phyloP scores from a whole-genome alignment of 257 asterid genomes.

The Plantago major region DNA sequence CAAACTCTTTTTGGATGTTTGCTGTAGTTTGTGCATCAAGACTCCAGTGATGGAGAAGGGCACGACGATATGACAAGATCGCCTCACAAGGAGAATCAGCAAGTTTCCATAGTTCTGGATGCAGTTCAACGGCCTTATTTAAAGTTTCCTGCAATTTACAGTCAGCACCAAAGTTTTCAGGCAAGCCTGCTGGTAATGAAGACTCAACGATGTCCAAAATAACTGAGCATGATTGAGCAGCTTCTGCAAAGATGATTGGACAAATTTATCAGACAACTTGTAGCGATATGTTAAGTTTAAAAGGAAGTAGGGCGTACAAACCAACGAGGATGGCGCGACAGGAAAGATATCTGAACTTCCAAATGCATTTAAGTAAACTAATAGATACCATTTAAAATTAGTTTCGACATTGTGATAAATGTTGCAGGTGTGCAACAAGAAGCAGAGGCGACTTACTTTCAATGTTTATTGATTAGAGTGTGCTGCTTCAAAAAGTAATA shows the following conservation, averaged over 20 bases:
- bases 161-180: conserved; percentile 77
- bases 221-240: conserved; percentile 92
- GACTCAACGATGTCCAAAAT: conserved; percentile 90
- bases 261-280: conserved; percentile 25
- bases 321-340: neutral
- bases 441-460: too few relatives aligned
- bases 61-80: conserved; percentile 73
- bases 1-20: conserved; percentile 74
- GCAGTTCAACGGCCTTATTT: conserved; percentile 75
- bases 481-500: too few relatives aligned
- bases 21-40: conserved; percentile 68
- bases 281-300: conserved; percentile 21
- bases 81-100: conserved; percentile 70
- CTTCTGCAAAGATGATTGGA: conserved; percentile 66
- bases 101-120: conserved; percentile 82
- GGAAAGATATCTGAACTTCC: conserved; percentile 7
- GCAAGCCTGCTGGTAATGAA: conserved; percentile 84
- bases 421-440: too few relatives aligned
- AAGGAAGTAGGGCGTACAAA: neutral
- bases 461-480: too few relatives aligned
- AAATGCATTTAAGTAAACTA: conserved; percentile 6
- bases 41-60: conserved; percentile 81
- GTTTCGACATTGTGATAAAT: too few relatives aligned
- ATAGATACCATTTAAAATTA: neutral
- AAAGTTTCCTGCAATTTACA: conserved; percentile 86